A percentile compares a stretch with the other conserved stretches of the same genome.
phyloP scores from a whole-genome alignment of 2,329 filamentous ascomycete genomes.

The Furcasterigmium sp. region DNA sequence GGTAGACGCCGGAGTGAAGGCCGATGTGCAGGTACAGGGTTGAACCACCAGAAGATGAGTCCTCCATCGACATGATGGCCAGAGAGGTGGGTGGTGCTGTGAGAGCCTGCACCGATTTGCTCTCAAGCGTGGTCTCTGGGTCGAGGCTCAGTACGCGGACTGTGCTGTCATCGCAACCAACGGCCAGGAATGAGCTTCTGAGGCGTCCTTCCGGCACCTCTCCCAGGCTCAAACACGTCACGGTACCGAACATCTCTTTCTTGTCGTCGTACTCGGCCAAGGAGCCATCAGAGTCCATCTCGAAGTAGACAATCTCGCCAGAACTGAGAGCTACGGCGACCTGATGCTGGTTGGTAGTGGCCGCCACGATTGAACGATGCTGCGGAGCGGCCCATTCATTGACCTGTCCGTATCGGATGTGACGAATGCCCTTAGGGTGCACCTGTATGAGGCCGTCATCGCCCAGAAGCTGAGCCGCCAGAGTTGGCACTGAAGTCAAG shows the following conservation, averaged over 20 bases:
- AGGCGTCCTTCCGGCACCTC: conserved; percentile 86
- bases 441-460: conserved; percentile 92
- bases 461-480: conserved; percentile 90
- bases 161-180: conserved; percentile 94
- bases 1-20: conserved; percentile 89
- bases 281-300: conserved; percentile 88
- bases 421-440: conserved; percentile 91
- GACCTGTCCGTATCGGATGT: conserved; percentile 72
- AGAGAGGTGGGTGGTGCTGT: conserved; percentile 85
- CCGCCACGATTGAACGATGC: conserved; percentile 91
- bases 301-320: conserved; percentile 96
- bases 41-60: conserved; percentile 82
- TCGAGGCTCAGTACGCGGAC: conserved; percentile 89
- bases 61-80: conserved; percentile 91
- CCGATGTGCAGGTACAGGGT: conserved; percentile 95
- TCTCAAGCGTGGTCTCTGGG: conserved; percentile 84
- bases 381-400: conserved; percentile 94
- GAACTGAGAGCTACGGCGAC: conserved; percentile 92
- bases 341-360: conserved; percentile 87
- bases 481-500: conserved; percentile 77
- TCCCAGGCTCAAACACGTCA: conserved; percentile 90
- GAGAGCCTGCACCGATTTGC: conserved; percentile 89
- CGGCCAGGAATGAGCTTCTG: conserved; percentile 87
- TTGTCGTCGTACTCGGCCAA: conserved; percentile 93
- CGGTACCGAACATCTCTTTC: conserved; percentile 90